Conservation (phyloP, 768 basidiomycete species). For the Flagelloscypha sp. region DNA sequence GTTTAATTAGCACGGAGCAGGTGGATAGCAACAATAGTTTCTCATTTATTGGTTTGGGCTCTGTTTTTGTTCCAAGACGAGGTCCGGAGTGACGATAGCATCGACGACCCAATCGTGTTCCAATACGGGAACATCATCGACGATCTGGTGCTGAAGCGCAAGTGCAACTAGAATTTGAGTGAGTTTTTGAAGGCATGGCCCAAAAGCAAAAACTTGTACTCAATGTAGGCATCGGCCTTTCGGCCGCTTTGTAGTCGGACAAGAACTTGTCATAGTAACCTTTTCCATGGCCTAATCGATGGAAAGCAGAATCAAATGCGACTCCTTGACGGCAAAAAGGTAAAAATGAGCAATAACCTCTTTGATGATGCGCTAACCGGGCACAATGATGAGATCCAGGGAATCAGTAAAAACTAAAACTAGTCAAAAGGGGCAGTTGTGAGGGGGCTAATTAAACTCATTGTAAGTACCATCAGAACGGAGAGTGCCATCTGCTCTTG, state of each 20-base stretch:
- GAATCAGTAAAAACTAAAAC: constrained; percentile 8
- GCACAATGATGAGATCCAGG: constrained; percentile 60
- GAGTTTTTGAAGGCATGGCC: constrained; percentile 6
- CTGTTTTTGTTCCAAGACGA: too few relatives aligned
- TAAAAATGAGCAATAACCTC: constrained; percentile 1
- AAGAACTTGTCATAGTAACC: constrained; percentile 79
- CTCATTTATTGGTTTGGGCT: too few relatives aligned
- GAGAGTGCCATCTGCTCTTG: constrained; percentile 31
- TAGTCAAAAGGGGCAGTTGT: constrained; percentile 10
- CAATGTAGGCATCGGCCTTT: constrained; percentile 43
- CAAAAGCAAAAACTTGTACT: constrained; percentile 31
- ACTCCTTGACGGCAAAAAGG: constrained; percentile 37
- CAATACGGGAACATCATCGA: constrained; percentile 47
- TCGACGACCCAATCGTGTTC: constrained; percentile 61
- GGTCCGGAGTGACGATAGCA: constrained; percentile 44
- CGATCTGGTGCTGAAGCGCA: constrained; percentile 54
- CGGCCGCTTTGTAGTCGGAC: constrained; percentile 38
- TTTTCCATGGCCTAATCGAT: constrained; percentile 74
- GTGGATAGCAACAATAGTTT: too few relatives aligned
- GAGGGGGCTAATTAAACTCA: constrained; percentile 4
- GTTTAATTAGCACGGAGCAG: too few relatives aligned
- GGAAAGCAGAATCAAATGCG: constrained; percentile 62
- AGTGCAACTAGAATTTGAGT: constrained; percentile 44
- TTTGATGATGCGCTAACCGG: constrained; percentile 39
- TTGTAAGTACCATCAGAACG: constrained; percentile 44